These are phyloP conservation scores for Meira nashicola DNA, from an alignment of 1,284 basidiomycete species.

Conservation along the genomic window DNA sequence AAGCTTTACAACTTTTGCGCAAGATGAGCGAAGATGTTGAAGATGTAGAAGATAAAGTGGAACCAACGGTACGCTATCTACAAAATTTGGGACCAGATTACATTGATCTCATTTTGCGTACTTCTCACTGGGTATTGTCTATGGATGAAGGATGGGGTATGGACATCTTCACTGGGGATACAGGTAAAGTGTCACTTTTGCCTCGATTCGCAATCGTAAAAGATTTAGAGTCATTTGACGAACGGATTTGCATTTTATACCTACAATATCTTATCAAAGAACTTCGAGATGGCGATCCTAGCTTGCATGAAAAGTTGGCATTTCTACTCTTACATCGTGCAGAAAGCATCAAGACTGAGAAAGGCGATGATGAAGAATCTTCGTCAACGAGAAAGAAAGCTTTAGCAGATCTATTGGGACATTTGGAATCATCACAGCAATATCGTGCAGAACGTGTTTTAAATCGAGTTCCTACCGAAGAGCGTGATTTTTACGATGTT, in stretches of 20 bases:
- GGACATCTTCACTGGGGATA: constrained; percentile 86
- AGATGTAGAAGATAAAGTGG: constrained; percentile 72
- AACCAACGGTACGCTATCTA: constrained; percentile 80
- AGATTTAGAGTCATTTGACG: constrained; percentile 67
- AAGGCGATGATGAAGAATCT: constrained; percentile 10
- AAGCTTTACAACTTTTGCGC: constrained; percentile 80
- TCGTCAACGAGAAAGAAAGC: constrained; percentile 57
- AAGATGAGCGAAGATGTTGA: constrained; percentile 62
- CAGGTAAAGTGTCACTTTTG: constrained; percentile 66
- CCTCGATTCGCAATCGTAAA: constrained; percentile 34
- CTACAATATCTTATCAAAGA: constrained; percentile 80
- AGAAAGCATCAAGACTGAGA: neutral
- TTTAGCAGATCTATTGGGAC: constrained; percentile 62
- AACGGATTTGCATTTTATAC: constrained; percentile 64
- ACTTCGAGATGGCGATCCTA: constrained; percentile 64
- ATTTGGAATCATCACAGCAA: constrained; percentile 67
- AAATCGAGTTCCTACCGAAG: constrained; percentile 64
- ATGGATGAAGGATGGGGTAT: constrained; percentile 69
- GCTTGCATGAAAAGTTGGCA: constrained; percentile 80
- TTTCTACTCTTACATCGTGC: constrained; percentile 67
- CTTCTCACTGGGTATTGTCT: constrained; percentile 78
- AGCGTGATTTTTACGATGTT: constrained; percentile 66
- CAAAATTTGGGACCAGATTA: constrained; percentile 66
- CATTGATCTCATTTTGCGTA: constrained; percentile 38
- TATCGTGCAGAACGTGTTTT: constrained; percentile 78